Evolutionary conservation across 345 rosid genomes (phyloP).

Genomic region (Salix arbutifolia): DNA sequence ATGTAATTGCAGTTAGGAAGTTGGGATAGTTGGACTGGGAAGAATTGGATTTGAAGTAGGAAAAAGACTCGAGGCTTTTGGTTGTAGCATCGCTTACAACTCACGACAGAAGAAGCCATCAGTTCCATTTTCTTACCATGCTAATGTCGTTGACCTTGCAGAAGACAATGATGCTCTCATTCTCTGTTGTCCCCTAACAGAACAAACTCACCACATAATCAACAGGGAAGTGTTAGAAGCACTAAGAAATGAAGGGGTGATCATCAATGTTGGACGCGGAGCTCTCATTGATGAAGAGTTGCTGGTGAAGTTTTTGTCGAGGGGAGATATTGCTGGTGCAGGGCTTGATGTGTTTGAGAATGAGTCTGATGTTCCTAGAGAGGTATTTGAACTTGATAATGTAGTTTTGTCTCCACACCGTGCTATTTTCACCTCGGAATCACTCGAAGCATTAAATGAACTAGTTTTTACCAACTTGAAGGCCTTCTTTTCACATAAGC

Average conservation of each 20-base stretch:
- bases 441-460: slow-evolving; percentile 2
- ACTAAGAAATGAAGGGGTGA: slow-evolving; percentile 17
- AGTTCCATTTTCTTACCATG: slow-evolving; percentile 13
- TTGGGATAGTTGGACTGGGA: slow-evolving; percentile 26
- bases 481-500: slow-evolving; percentile 19
- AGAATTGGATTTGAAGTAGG: slow-evolving; percentile 14
- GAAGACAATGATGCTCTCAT: slow-evolving; percentile 13
- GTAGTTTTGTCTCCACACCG: slow-evolving; percentile 22
- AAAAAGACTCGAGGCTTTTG: slow-evolving; percentile 15
- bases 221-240: slow-evolving; percentile 12
- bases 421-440: slow-evolving; percentile 12
- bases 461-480: slow-evolving; percentile 8
- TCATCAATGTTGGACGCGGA: slow-evolving; percentile 22
- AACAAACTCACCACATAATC: slow-evolving; percentile 9
- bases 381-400: slow-evolving; percentile 12
- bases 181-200: slow-evolving; percentile 4
- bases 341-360: slow-evolving; percentile 28
- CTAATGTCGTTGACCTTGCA: slow-evolving; percentile 6
- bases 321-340: slow-evolving; percentile 17
- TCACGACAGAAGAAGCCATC: slow-evolving; percentile 14
- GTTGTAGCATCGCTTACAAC: slow-evolving; percentile 21
- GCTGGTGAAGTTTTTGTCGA: slow-evolving; percentile 16
- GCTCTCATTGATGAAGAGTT: slow-evolving; percentile 18
- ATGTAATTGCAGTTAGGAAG: slow-evolving; percentile 13
- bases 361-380: slow-evolving; percentile 18